Evolutionary conservation across 2,329 filamentous ascomycete species (phyloP), one percentile per base, ranked within the genome.

Genomic region (Cytospora mali): DNA sequence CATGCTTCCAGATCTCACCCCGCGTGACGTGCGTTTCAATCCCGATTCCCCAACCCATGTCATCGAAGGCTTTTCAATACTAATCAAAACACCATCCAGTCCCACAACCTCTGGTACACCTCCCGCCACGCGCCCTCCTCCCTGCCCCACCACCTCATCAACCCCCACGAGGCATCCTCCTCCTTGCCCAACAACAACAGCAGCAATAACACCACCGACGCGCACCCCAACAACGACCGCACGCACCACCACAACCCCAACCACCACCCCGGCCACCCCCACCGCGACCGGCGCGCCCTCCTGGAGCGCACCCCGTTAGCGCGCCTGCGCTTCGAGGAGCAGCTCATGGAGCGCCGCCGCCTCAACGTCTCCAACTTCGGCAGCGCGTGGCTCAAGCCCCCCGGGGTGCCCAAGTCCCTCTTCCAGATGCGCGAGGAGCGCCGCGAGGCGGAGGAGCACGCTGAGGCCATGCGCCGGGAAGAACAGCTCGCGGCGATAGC

Each of bases 361-460:
- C 78, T 86, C 54, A 92, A 94, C 68, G 89, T 98, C 31, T 86
- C 90, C 54, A 91, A 93, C 71, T 97, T 96, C 72, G 95, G 95
- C 64, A 90, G 88, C 68, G 85, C 85, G 51, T 99, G 95, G 95
- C 88, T 99, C 61, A 91, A 90, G 63, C 95, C 95, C 0, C 93
- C 92, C 0, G 95, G 94, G 9, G 84, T 97, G 61, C 75, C 87
- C 62, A 99, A 98, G 81, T 97, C 94, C 1, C 86, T 97, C 64
- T 89, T 96, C 72, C 93, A 96, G 66, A 86, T 93, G 77, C 88
- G 90, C 49, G 95, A 99, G 76, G 95, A 99, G 78, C 87, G 89
- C 68, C 85, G 90, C 13, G 95, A 99, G 79, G 85, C 91, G 61
- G 89, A 94, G 73, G 95, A 99, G 75, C 91, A 93, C 64, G 86